phyloP scores from a whole-genome alignment of 169 alveolate species.

The Plasmodium sp. region DNA sequence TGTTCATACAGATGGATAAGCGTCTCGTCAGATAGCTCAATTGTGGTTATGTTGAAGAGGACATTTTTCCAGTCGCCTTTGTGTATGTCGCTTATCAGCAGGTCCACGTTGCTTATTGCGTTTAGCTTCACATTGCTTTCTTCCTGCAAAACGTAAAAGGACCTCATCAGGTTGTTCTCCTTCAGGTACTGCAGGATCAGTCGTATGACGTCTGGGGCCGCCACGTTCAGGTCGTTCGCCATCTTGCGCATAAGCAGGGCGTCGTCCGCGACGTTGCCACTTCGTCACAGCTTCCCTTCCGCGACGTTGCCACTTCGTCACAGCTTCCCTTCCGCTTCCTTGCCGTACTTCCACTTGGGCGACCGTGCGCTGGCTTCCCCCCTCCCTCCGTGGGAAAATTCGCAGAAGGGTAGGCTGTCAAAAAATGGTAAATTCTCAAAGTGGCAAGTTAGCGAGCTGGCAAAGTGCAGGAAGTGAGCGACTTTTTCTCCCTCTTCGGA shows the following conservation, averaged over 20 bases:
- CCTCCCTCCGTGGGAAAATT: neutral
- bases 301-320: no score
- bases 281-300: neutral
- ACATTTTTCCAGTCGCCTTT: conserved; percentile 87
- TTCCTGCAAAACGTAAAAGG: conserved; percentile 83
- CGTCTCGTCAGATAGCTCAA: conserved; percentile 81
- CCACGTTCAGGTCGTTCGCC: conserved; percentile 20
- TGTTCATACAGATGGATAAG: conserved; percentile 82
- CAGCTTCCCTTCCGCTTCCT: neutral
- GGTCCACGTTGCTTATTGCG: conserved; percentile 80
- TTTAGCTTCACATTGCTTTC: conserved; percentile 82
- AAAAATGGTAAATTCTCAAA: neutral
- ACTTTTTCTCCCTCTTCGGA: neutral
- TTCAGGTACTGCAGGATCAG: conserved; percentile 82
- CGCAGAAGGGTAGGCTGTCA: neutral
- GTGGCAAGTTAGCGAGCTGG: neutral
- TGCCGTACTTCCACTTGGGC: neutral
- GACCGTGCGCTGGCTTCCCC: neutral
- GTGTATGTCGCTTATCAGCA: conserved; percentile 80
- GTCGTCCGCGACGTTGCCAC: neutral
- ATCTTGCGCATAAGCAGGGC: neutral
- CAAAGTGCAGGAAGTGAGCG: neutral
- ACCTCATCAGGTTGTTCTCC: conserved; percentile 79
- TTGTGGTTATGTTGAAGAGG: conserved; percentile 79
- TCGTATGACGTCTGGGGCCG: conserved; percentile 68